Percentiles rank a stretch among this genome's conserved stretches.
Conservation (phyloP, 805 yeast species). For the Cyberlindnera mrakii region DNA sequence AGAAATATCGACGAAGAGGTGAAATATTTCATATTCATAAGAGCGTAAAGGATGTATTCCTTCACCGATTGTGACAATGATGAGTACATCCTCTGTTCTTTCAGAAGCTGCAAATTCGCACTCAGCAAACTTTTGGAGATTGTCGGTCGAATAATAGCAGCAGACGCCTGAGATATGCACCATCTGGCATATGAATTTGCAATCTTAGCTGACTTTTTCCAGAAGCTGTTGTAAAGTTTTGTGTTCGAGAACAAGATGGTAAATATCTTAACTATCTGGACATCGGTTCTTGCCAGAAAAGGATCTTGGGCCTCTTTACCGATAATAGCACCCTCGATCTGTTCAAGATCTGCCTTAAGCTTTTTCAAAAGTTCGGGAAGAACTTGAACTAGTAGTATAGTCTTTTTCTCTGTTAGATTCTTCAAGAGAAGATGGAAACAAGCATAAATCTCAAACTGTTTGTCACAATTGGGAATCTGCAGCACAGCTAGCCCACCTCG, state of each 20-base stretch:
- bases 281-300: slow-evolving; percentile 18
- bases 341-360: slow-evolving; percentile 8
- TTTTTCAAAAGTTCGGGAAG: slow-evolving; percentile 7
- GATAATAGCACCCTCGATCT: slow-evolving; percentile 6
- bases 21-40: slow-evolving; percentile 18
- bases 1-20: slow-evolving; percentile 16
- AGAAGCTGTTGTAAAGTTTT: slow-evolving; percentile 4
- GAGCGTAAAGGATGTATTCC: slow-evolving; percentile 16
- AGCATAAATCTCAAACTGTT: slow-evolving; percentile 24
- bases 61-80: slow-evolving; percentile 7
- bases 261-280: slow-evolving; percentile 19
- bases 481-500: slow-evolving; percentile 19
- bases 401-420: slow-evolving; percentile 15
- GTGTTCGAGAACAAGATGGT: slow-evolving; percentile 12
- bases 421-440: slow-evolving; percentile 17
- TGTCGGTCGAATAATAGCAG: slow-evolving; percentile 6
- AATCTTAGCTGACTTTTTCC: slow-evolving; percentile 4
- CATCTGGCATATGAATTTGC: slow-evolving; percentile 10
- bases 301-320: slow-evolving; percentile 9
- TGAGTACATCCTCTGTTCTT: slow-evolving; percentile 16
- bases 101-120: slow-evolving; percentile 21
- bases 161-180: slow-evolving; percentile 12
- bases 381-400: neutral
- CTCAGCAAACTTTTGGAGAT: slow-evolving; percentile 20
- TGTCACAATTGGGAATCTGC: slow-evolving; percentile 6